Evolutionary conservation across 768 basidiomycete species (phyloP).

Genomic region (Sarcomyxa edulis): DNA sequence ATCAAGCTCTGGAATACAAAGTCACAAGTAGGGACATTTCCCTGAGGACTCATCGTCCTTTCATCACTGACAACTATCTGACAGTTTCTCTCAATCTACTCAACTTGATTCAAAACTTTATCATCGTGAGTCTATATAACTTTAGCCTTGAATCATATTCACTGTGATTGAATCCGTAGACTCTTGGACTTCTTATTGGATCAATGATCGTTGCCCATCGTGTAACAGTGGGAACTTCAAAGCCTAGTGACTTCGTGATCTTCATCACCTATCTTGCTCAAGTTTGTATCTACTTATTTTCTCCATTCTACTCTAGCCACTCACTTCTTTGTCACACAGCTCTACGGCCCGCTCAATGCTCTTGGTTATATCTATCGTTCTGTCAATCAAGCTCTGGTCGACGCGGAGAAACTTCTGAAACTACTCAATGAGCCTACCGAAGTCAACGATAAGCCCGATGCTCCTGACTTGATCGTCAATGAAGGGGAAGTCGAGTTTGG

Average conservation of each 20-base stretch:
- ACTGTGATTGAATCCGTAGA: conserved; percentile 33
- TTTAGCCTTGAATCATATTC: neutral
- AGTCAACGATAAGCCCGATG: conserved; percentile 75
- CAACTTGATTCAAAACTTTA: conserved; percentile 76
- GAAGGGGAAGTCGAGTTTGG: conserved; percentile 87
- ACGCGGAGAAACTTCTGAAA: conserved; percentile 80
- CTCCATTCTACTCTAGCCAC: neutral
- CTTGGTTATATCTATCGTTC: conserved; percentile 77
- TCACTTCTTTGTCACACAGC: conserved; percentile 25
- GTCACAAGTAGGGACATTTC: conserved; percentile 48
- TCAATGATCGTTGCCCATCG: conserved; percentile 72
- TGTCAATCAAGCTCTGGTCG: conserved; percentile 70
- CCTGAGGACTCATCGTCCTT: conserved; percentile 4
- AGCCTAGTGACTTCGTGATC: conserved; percentile 64
- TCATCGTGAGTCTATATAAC: conserved; percentile 48
- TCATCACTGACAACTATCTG: conserved; percentile 2
- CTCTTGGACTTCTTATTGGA: conserved; percentile 76
- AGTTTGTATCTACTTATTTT: no score
- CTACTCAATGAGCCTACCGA: conserved; percentile 80
- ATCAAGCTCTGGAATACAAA: conserved; percentile 69
- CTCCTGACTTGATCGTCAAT: conserved; percentile 64
- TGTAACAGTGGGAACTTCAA: conserved; percentile 47
- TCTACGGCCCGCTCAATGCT: conserved; percentile 72
- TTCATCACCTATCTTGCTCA: conserved; percentile 82
- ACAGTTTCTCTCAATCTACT: conserved; percentile 67